Evolutionary conservation across 768 basidiomycete genomes (phyloP), one percentile per base, ranked within the genome.

Genomic region (Mycena epipterygia): DNA sequence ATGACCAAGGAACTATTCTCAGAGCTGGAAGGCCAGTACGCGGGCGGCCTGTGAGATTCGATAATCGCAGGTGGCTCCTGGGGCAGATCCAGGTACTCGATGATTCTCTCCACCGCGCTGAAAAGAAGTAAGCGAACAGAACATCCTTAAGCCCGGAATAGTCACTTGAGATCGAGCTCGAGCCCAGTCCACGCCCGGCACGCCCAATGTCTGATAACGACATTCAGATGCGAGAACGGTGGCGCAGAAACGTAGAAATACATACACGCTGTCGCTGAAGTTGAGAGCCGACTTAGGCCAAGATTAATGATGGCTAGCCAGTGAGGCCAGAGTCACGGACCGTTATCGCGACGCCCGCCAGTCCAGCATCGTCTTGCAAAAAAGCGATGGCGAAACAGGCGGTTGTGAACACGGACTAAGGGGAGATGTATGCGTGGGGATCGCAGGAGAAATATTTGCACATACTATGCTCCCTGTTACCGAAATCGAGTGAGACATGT

Each of bases 1-100:
- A 81, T 80, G 42, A 97, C 76, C 33, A 97, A 83, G 3, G 85
- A 77, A 30, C 89, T 84, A 11, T 86, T 82, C 63, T 86, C 87
- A 23, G 90, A 84, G 67, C 86, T 89, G 0, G 95, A 95, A 0
- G 96, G 96, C 96, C 96, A 98, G 76, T 96, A 96, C 0, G 96
- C 96, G 1, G 96, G 96, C 3, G 91, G 91, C 12, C 94, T 88
- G 65, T 87, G 87, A 0, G 87, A 86, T 72, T 95, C 91, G 56
- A 96, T 91, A 68, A 92, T 76, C 0, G 91, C 85, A 5, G 94
- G 90, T 0, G 96, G 92, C 77, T 97, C 95, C 78, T 95, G 94
- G 0, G 95, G 95, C 11, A 97, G 86, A 62, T 94, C 89, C 25
- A 97, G 89, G 83, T 96, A 97, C 84, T 97, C 96, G 12, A 95